Base-by-base conservation (phyloP, 768 basidiomycete species). In the Paxillus involutus region DNA sequence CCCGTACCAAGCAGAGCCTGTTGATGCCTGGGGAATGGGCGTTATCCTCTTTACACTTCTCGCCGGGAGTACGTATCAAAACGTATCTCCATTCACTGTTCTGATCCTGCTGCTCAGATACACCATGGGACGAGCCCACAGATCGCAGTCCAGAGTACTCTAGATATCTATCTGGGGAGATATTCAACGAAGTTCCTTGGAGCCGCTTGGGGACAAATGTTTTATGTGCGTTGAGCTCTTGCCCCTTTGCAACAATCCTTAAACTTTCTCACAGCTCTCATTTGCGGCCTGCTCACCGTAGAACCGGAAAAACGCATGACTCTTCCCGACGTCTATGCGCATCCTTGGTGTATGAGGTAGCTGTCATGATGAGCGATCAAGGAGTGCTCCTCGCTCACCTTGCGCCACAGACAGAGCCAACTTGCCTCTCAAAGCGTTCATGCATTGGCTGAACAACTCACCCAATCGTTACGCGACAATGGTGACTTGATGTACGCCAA, bases 51-150 rank as follows among this genome's bases (percentile, higher is more conserved):
- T 91, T 67, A 91, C 96, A 0, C 75, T 99, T 44, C 76, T 98
- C 0, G 86, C 81, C 8, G 97, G 97, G 44, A 98, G 96, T 96
- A 66, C 35, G 87, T 77, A 6, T 67, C 42, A 0, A 13, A 35
- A 32, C 19, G 12, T 26, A 3, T 36, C 1, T 35, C 8, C 14
- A n/a, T 7, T 21, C 3, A 11, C 11, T 11, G 8, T 6, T 42
- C 40, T 56, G 3, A 60, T 42, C 17, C 11, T 13, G 10, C 39
- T 56, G 6, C 24, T 35, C 50, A 98, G 95, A 97, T 64, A 98
- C 97, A 0, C 97, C 97, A 2, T 98, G 97, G 97, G 97, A 98
- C 63, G 89, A 95, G 65, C 93, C 97, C 3, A 92, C 94, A 0
- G 61, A 68, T 1, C 75, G 76, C n/a, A 90, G 89, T 55, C 81